A percentile compares a stretch with the other conserved stretches of the same genome.
Evolutionary conservation across 345 rosid genomes (phyloP).

Genomic region (Ceriops tagal): DNA sequence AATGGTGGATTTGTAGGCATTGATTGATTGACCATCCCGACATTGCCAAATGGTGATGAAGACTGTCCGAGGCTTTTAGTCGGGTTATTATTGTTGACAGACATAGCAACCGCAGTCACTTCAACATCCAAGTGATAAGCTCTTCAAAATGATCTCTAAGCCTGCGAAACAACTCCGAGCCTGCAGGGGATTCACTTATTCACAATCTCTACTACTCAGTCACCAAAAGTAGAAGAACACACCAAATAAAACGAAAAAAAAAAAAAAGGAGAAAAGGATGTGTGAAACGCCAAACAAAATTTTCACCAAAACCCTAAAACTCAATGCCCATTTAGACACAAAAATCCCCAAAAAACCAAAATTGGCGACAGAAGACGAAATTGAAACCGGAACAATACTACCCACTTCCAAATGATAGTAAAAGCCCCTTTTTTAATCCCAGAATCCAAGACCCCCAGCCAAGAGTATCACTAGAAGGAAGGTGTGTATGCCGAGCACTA

Average conservation of each 20-base stretch:
- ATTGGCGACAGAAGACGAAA: neutral
- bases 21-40: constrained; percentile 57
- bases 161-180: constrained; percentile 4
- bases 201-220: constrained; percentile 2
- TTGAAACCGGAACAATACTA: neutral
- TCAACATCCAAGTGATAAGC: neutral
- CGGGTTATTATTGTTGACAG: constrained; percentile 43
- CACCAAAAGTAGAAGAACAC: neutral
- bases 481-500: no score
- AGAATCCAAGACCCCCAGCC: no score
- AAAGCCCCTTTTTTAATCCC: no score
- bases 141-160: neutral
- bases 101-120: constrained; percentile 30
- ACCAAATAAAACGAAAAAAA: neutral
- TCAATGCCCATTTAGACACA: neutral
- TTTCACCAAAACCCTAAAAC: neutral
- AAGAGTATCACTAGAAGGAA: no score
- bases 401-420: neutral
- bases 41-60: constrained; percentile 74
- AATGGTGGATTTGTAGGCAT: constrained; percentile 55
- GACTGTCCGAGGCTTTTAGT: constrained; percentile 59
- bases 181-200: neutral
- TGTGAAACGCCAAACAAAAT: neutral
- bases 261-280: no score
- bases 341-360: neutral